Evolutionary conservation across 2,329 filamentous ascomycete species (phyloP), one percentile per base, ranked within the genome.

Genomic region (Geosmithia putterillii): DNA sequence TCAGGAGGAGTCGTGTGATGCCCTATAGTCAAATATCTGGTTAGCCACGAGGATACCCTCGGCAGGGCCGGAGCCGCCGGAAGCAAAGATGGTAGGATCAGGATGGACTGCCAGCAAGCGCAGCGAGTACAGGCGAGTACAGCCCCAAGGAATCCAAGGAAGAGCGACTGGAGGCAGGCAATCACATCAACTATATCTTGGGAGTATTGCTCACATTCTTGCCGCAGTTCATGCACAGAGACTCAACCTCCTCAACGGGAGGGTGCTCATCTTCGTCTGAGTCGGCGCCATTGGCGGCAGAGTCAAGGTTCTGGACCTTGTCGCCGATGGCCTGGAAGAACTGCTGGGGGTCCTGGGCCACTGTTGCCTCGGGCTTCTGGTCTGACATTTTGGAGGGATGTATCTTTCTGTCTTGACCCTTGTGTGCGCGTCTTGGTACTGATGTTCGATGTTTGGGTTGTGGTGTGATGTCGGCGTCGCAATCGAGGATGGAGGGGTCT

Each of bases 201-300:
- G n/a, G n/a, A n/a, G n/a, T 40, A 35, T 9, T 38, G 59, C 69
- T 55, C 67, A 84, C 83, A 71, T 87, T 84, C 52, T 87, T 71
- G 52, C 81, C 76, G 64, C 85, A 90, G 67, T 86, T 88, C 85
- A 90, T 89, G 69, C 85, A 90, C 19, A 90, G 71, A 50, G 82
- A 86, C 62, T 89, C 83, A 48, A 82, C 80, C 62, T 82, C 74
- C 50, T 83, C 76, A 37, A 83, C 77, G 4, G 76, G 65, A 49
- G 65, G 71, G 45, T 62, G 64, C 20, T 79, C 73, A 34, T 76
- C 71, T 17, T 58, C 57, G 18, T 56, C 59, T 41, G 59, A 51
- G 43, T 56, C 63, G 46, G 64, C 61, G 41, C 58, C 54, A 43
- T 58, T 54, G 36, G 64, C 55, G 15, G 63, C 66, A 15, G 43